These are phyloP conservation scores for Kwoniella newhampshirensis DNA, from an alignment of 768 basidiomycete genomes.

Conservation along the genomic window DNA sequence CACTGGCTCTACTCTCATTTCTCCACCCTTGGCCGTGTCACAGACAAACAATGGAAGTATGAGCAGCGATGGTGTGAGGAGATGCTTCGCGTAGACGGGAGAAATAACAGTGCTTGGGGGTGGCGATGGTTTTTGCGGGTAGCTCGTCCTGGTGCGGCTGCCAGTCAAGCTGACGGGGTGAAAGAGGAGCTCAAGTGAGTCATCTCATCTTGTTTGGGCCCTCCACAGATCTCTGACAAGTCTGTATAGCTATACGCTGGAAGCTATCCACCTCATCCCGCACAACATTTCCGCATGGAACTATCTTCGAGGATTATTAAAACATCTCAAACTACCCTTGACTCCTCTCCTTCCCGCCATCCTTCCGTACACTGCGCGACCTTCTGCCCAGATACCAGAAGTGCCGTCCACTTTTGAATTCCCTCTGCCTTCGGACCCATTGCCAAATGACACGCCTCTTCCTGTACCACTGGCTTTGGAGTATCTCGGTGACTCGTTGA, in stretches of 20 bases:
- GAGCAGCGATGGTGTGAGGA: conserved; percentile 51
- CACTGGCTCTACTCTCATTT: conserved; percentile 91
- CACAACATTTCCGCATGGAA: conserved; percentile 97
- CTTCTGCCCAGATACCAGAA: conserved; percentile 38
- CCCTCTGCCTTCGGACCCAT: conserved; percentile 22
- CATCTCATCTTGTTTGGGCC: neutral
- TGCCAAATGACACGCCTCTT: conserved; percentile 63
- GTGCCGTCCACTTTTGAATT: conserved; percentile 16
- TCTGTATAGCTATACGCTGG: conserved; percentile 68
- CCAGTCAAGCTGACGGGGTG: conserved; percentile 59
- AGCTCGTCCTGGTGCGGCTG: conserved; percentile 65
- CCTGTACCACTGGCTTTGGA: conserved; percentile 67
- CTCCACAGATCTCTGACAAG: conserved; percentile 3
- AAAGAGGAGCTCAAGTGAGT: conserved; percentile 75
- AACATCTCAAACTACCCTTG: conserved; percentile 63
- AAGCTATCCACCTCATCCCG: conserved; percentile 78
- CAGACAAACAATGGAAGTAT: conserved; percentile 37
- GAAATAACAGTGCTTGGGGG: conserved; percentile 98
- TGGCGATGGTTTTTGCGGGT: conserved; percentile 79
- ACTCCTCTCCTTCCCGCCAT: conserved; percentile 64
- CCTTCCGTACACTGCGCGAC: conserved; percentile 60
- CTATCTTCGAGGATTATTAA: conserved; percentile 77
- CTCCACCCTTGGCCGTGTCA: conserved; percentile 44
- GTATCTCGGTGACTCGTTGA: conserved; percentile 19
- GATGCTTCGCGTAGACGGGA: conserved; percentile 63